Conservation (phyloP, 768 basidiomycete genomes). For the Suillus subalutaceus region DNA sequence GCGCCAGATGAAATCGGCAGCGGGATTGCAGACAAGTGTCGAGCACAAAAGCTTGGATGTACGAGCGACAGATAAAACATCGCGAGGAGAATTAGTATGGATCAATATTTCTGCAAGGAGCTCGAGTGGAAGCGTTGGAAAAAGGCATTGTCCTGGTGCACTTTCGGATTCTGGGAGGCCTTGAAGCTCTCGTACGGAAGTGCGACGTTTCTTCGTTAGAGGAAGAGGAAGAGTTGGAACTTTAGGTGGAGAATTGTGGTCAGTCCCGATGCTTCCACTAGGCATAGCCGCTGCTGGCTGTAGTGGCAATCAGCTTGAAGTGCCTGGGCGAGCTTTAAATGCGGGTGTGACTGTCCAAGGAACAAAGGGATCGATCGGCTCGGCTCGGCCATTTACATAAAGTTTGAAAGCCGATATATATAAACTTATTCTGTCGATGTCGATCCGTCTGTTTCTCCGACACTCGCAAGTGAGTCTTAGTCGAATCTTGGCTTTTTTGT, state of each 20-base stretch:
- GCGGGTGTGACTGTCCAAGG: background rate
- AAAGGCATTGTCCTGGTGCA: background rate
- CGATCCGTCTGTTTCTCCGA: too few relatives aligned
- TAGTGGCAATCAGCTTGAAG: background rate
- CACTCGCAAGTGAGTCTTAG: too few relatives aligned
- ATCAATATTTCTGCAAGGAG: slow-evolving; percentile 65
- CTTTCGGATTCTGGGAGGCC: background rate
- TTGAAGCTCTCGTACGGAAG: background rate
- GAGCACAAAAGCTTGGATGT: slow-evolving; percentile 56
- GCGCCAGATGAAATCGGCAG: slow-evolving; percentile 62
- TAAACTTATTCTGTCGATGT: background rate
- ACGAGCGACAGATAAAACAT: slow-evolving; percentile 61
- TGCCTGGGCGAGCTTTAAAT: background rate
- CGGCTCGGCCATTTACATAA: background rate
- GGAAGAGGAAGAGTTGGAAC: background rate
- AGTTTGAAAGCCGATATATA: background rate
- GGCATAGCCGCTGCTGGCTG: background rate
- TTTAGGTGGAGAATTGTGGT: background rate
- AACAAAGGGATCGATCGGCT: slow-evolving; percentile 3
- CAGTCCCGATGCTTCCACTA: background rate
- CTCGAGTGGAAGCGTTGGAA: slow-evolving; percentile 55
- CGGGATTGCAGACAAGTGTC: slow-evolving; percentile 46
- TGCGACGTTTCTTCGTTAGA: background rate
- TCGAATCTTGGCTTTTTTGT: too few relatives aligned
- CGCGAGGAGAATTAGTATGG: slow-evolving; percentile 51